Evolutionary conservation across 768 basidiomycete species (phyloP).

Genomic region (Psilocybe tampanensis): DNA sequence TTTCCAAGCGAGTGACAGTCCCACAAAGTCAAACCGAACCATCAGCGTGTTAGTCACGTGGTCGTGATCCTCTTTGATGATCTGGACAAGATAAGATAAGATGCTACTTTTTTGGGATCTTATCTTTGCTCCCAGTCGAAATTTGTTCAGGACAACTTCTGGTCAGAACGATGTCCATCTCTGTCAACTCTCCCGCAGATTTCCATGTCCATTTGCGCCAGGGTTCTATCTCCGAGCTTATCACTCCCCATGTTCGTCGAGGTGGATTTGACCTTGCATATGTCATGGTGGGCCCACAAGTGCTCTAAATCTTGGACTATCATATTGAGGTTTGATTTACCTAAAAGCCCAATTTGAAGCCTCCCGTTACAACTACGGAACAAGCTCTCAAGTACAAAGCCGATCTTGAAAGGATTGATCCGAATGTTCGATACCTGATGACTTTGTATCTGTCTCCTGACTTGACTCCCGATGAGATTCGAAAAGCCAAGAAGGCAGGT

Average conservation of each 20-base stretch:
- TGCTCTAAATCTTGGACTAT: neutral
- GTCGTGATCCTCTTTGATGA: conserved; percentile 22
- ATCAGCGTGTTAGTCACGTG: conserved; percentile 43
- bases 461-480: conserved; percentile 88
- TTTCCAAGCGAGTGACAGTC: neutral
- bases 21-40: conserved; percentile 31
- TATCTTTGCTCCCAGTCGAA: conserved; percentile 27
- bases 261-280: conserved; percentile 94
- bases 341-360: conserved; percentile 85
- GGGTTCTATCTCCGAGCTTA: conserved; percentile 77
- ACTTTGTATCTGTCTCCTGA: conserved; percentile 93
- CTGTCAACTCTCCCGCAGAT: conserved; percentile 73
- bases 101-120: conserved; percentile 19
- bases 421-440: conserved; percentile 87
- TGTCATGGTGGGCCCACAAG: conserved; percentile 78
- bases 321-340: conserved; percentile 4
- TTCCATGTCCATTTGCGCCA: conserved; percentile 98
- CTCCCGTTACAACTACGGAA: conserved; percentile 83
- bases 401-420: conserved; percentile 73
- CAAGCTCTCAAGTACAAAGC: conserved; percentile 82
- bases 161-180: conserved; percentile 37
- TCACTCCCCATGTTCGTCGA: conserved; percentile 85
- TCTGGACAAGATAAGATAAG: neutral
- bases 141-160: neutral
- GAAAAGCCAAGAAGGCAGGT: conserved; percentile 84